Conservation (phyloP, 164 flowering plant genomes). For the Magnolia sinica region DNA sequence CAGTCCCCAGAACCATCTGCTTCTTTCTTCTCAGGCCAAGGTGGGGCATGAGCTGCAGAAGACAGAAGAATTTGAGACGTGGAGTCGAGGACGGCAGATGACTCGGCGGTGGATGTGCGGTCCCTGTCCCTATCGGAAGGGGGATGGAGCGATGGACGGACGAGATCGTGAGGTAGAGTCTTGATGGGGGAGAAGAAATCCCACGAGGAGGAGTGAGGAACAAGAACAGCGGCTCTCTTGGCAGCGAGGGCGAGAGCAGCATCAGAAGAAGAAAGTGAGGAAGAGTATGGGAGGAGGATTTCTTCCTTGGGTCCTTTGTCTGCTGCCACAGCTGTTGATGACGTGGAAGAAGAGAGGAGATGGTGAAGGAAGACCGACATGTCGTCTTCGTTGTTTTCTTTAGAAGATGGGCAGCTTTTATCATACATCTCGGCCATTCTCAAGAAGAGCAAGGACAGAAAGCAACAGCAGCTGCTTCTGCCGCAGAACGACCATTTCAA, state of each 20-base stretch:
- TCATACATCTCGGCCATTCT: constrained; percentile 47
- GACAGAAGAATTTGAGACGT: constrained; percentile 22
- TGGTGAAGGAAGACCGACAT: constrained; percentile 46
- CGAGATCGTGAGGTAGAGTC: constrained; percentile 15
- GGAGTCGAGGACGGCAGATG: constrained; percentile 16
- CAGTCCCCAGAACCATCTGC: constrained; percentile 20
- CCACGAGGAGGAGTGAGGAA: neutral
- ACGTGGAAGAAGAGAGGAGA: constrained; percentile 27
- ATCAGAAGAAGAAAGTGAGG: constrained; percentile 10
- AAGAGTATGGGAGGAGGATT: constrained; percentile 13
- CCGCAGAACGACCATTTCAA: neutral
- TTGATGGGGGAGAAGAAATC: constrained; percentile 2
- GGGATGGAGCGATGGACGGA: constrained; percentile 3
- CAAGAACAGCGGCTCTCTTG: neutral
- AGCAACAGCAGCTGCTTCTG: neutral
- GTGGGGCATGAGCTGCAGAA: constrained; percentile 6
- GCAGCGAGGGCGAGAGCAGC: constrained; percentile 6
- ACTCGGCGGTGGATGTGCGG: constrained; percentile 12
- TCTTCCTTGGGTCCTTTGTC: neutral
- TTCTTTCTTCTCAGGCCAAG: constrained; percentile 16
- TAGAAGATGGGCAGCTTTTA: constrained; percentile 3
- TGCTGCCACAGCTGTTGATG: constrained; percentile 21
- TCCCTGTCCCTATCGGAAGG: constrained; percentile 12
- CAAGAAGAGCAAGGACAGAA: neutral
- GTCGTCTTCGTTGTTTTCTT: constrained; percentile 29